phyloP scores from a whole-genome alignment of 2,329 filamentous ascomycete species.

The Ampelomyces quisqualis region DNA sequence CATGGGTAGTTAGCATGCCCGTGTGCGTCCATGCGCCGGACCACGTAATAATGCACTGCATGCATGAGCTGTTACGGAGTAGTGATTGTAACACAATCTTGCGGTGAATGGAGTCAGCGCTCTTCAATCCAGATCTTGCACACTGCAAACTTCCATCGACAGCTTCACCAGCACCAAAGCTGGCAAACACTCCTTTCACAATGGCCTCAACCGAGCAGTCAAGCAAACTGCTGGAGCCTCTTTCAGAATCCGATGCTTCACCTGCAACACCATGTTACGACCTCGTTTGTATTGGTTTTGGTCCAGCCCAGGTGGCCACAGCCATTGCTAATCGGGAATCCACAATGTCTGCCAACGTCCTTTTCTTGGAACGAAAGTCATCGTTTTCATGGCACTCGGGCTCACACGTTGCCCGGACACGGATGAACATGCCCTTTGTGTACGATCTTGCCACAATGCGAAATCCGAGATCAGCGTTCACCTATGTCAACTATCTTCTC shows the following conservation, averaged over 20 bases:
- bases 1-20: conserved; percentile 9
- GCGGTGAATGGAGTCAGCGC: background rate
- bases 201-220: conserved; percentile 28
- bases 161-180: too few species aligned
- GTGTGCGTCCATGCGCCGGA: conserved; percentile 16
- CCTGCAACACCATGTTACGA: conserved; percentile 27
- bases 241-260: conserved; percentile 15
- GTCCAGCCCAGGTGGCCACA: conserved; percentile 38
- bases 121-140: too few species aligned
- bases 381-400: conserved; percentile 37
- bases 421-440: conserved; percentile 40
- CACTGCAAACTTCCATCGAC: too few species aligned
- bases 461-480: conserved; percentile 41
- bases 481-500: conserved; percentile 39
- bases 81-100: conserved; percentile 8
- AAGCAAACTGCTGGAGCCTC: conserved; percentile 10
- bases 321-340: conserved; percentile 41
- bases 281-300: conserved; percentile 41
- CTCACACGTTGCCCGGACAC: conserved; percentile 31
- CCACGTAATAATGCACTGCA: conserved; percentile 6
- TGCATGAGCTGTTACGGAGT: conserved; percentile 6
- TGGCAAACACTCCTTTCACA: conserved; percentile 5
- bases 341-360: conserved; percentile 23
- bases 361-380: conserved; percentile 39
- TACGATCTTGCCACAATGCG: conserved; percentile 40